Base-by-base conservation (phyloP, 495 filamentous ascomycete species). In the Penicillium cinerascens region DNA sequence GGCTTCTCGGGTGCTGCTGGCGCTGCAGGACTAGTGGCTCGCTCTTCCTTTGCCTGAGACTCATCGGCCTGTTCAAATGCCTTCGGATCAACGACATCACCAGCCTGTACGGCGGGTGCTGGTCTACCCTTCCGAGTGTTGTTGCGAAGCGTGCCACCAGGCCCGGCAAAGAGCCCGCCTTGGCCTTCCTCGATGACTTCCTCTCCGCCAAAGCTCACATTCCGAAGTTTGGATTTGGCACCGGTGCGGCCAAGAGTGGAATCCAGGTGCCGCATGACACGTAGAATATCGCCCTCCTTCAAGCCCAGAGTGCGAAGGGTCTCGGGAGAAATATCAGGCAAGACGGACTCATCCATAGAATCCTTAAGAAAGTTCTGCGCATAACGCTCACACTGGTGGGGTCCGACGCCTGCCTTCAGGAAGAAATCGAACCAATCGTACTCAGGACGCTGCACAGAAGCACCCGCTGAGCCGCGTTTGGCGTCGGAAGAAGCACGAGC, bases 381-480 rank as follows among this genome's bases (percentile, higher is more conserved):
- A 64, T 99, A 99, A 36, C 95, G 81, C 68, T 97, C 91, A 69
- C 93, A 97, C 40, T 93, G 86, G 59, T 92, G 87, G 29, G 89
- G 87, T 48, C 88, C 87, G 51, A 97, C 89, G 26, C 95, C 93
- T 64, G 91, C 91, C 49, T 83, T 80, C 20, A 99, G 74, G 76
- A 99, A 99, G 72, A 99, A 97, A 57, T 96, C 89, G 63, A 97
- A 99, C 93, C 93, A 99, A 67, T 99, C 93, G 62, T 97, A 96
- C 39, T 91, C 85, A 58, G 59, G 70, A 58, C 68, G 66, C 48
- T 86, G 75, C 36, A 88, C 72, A 21, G 78, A 75, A 22, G 79
- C 82, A 44, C 83, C 83, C 21, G 78, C 61, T 17, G 51, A 47
- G 17, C 58, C 25, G 44, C 60, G 63, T 25, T 73, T 61, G 62